phyloP scores from a whole-genome alignment of 805 yeast genomes.

The Monosporozyma servazzii region DNA sequence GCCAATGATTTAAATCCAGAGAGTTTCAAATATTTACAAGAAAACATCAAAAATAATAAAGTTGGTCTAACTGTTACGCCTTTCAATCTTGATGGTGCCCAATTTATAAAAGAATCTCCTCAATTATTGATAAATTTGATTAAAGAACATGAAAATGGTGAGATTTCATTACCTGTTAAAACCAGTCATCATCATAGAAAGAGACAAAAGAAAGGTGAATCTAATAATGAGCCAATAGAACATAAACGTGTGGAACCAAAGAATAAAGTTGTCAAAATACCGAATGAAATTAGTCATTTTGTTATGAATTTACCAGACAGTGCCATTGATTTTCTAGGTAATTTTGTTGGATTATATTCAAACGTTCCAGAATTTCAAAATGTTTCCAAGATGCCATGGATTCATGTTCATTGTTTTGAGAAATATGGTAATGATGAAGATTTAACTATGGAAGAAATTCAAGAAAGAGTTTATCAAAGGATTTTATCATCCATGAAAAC shows the following conservation, averaged over 20 bases:
- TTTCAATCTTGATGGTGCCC: slow-evolving; percentile 73
- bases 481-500: slow-evolving; percentile 37
- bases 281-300: slow-evolving; percentile 43
- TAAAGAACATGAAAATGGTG: slow-evolving; percentile 29
- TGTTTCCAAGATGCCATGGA: slow-evolving; percentile 48
- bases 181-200: slow-evolving; percentile 25
- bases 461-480: slow-evolving; percentile 52
- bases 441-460: slow-evolving; percentile 60
- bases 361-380: slow-evolving; percentile 28
- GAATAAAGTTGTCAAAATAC: slow-evolving; percentile 30
- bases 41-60: slow-evolving; percentile 58
- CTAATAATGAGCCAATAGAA: neutral
- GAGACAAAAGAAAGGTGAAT: slow-evolving; percentile 27
- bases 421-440: slow-evolving; percentile 73
- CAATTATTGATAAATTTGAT: slow-evolving; percentile 40
- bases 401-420: slow-evolving; percentile 89
- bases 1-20: slow-evolving; percentile 94
- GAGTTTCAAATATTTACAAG: slow-evolving; percentile 58
- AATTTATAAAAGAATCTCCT: slow-evolving; percentile 59
- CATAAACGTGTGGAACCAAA: slow-evolving; percentile 35
- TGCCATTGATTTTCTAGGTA: slow-evolving; percentile 74
- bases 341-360: slow-evolving; percentile 63
- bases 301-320: slow-evolving; percentile 96
- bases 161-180: slow-evolving; percentile 29
- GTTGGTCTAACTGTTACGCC: slow-evolving; percentile 50